Evolutionary conservation across 345 rosid genomes (phyloP), one percentile per base, ranked within the genome.

Genomic region (Euclidium syriacum): DNA sequence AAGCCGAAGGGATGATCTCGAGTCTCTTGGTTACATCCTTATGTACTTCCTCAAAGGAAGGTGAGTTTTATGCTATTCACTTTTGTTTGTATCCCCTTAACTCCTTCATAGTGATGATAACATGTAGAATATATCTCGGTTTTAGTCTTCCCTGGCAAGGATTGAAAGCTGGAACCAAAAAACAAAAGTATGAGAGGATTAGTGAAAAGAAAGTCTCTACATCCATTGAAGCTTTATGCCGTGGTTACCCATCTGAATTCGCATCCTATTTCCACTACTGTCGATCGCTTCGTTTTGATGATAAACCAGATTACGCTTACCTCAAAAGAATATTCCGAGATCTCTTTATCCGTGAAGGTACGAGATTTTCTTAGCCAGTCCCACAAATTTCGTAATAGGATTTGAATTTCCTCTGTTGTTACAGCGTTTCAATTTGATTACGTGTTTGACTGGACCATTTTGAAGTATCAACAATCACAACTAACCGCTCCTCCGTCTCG

Each of bases 1-100:
- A 80, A 83, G 88, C 74, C 84, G 98, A 60, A 84, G 98, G 74
- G 98, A 91, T 83, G 98, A 91, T 81, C 74, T 91, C 25, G 96
- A 91, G 68, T 91, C 98, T 52, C 96, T 91, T 71, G 98, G 98
- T 56, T 90, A 83, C 60, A 91, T 85, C 50, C 90, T 90, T 50
- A 81, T 90, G 87, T 90, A 90, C 57, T 90, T 91, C 56, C 75
- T 91, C 63, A 81, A 76, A 56, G 88, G 88, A 79, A 80, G 88
- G 88, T 75, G 46, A 44, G 41, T 44, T 32, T n/a, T 9, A 50
- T 67, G 43, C 48, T 62, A 36, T 38, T 36, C 30, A 3, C 6
- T 39, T 10, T 36, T 15, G n/a, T n/a, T n/a, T n/a, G n/a, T n/a
- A 7, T 43, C 22, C n/a, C 7, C 60, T 35, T 46, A n/a, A 54